Evolutionary conservation across 2,329 filamentous ascomycete genomes (phyloP).

Genomic region (Paracoccidioides brasiliensis): DNA sequence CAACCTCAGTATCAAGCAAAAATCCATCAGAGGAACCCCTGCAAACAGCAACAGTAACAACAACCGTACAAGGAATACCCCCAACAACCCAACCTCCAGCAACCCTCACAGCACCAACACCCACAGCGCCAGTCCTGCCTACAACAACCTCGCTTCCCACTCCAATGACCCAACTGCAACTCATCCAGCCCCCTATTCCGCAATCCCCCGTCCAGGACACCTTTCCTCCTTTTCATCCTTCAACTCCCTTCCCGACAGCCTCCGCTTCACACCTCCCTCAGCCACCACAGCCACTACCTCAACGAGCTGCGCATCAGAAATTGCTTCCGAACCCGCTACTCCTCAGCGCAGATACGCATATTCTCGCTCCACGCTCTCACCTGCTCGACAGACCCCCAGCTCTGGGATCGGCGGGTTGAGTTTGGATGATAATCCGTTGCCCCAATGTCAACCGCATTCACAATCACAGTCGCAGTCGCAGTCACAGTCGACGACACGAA

Average conservation of each 20-base stretch:
- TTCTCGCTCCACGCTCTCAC: neutral
- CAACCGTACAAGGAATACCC: neutral
- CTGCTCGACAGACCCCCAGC: conserved; percentile 3
- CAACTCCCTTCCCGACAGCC: conserved; percentile 7
- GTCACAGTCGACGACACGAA: neutral
- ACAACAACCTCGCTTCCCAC: neutral
- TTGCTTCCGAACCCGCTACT: conserved; percentile 9
- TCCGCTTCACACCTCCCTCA: conserved; percentile 7
- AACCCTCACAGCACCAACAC: neutral
- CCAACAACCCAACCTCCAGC: neutral
- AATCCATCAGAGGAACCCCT: neutral
- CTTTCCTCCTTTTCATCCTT: conserved; percentile 10
- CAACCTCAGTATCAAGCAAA: neutral
- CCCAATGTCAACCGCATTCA: neutral
- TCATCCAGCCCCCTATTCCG: conserved; percentile 4
- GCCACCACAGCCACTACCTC: conserved; percentile 8
- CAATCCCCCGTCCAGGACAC: conserved; percentile 4
- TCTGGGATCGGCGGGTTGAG: conserved; percentile 9
- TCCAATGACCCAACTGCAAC: conserved; percentile 4
- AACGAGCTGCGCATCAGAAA: conserved; percentile 10
- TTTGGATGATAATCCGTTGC: conserved; percentile 1
- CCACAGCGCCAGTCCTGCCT: neutral
- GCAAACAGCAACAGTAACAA: neutral
- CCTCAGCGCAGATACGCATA: conserved; percentile 5
- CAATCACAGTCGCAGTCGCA: neutral